phyloP scores from a whole-genome alignment of 495 filamentous ascomycete genomes.

The Darksidea phi region DNA sequence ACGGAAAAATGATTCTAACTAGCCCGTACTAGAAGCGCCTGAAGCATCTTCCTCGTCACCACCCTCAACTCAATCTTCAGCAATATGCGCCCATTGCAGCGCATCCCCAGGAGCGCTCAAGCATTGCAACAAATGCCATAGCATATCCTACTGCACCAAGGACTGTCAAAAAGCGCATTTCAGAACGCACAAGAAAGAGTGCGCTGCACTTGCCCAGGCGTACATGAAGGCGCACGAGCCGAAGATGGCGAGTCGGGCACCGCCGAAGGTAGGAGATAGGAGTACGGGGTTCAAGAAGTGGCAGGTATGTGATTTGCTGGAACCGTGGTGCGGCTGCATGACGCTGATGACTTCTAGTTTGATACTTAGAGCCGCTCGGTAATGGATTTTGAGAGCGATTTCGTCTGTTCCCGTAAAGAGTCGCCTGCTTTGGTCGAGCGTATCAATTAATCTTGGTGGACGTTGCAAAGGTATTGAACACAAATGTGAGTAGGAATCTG shows the following conservation, averaged over 20 bases:
- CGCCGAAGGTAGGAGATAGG: background rate
- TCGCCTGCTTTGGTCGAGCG: no score
- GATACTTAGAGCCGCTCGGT: no score
- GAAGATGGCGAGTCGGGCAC: constrained; percentile 13
- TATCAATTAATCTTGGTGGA: no score
- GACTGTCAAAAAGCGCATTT: constrained; percentile 15
- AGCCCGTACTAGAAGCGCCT: no score
- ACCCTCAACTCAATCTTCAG: background rate
- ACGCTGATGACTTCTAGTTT: no score
- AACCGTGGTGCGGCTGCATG: no score
- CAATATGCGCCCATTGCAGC: background rate
- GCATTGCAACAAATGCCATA: constrained; percentile 11
- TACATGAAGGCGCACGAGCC: constrained; percentile 11
- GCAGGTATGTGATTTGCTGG: background rate
- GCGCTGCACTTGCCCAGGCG: constrained; percentile 8
- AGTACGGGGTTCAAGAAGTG: constrained; percentile 1
- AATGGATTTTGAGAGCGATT: no score
- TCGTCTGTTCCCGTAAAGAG: no score
- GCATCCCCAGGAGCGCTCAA: background rate
- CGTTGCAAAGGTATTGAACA: no score
- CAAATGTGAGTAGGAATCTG: no score
- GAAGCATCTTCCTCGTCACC: background rate
- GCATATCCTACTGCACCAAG: constrained; percentile 6
- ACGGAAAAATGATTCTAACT: no score
- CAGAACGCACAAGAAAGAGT: constrained; percentile 15